Conservation (phyloP, 2,329 filamentous ascomycete genomes). For the Fusarium sterilihyphosum region DNA sequence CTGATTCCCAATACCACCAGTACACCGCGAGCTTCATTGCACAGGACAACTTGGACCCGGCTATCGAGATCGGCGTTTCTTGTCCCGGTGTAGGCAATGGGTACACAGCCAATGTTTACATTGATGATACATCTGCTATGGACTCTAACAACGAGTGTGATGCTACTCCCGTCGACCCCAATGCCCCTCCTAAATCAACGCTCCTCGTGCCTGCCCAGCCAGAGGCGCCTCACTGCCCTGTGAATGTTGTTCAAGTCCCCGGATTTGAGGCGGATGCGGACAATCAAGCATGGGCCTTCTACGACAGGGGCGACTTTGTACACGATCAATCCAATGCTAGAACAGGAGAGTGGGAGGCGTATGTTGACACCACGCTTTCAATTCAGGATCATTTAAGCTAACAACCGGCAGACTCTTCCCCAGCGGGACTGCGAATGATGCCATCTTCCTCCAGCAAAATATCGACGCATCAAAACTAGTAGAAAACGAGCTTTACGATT, state of each 20-base stretch:
- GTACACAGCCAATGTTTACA: background rate
- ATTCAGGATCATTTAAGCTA: background rate
- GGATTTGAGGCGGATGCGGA: background rate
- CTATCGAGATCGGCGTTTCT: background rate
- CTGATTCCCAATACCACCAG: background rate
- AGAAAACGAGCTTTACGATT: background rate
- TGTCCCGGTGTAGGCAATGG: background rate
- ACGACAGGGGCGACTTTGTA: rapidly evolving
- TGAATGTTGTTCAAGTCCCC: background rate
- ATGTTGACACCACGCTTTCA: background rate
- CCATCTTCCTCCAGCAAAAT: background rate
- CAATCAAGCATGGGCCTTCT: background rate
- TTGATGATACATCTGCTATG: background rate
- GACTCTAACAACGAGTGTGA: background rate
- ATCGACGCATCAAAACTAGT: background rate
- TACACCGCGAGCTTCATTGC: background rate
- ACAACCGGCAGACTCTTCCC: background rate
- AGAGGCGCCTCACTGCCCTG: background rate
- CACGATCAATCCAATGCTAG: background rate
- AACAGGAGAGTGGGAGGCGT: conserved; percentile 5
- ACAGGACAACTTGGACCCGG: conserved; percentile 1
- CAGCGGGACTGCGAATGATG: rapidly evolving
- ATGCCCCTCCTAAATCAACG: background rate
- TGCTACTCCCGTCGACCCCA: background rate
- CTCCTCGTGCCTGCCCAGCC: background rate